A percentile compares a stretch with the other conserved stretches of the same genome.
Conservation (phyloP, 768 basidiomycete species). For the Dacryopinax primogenitus region DNA sequence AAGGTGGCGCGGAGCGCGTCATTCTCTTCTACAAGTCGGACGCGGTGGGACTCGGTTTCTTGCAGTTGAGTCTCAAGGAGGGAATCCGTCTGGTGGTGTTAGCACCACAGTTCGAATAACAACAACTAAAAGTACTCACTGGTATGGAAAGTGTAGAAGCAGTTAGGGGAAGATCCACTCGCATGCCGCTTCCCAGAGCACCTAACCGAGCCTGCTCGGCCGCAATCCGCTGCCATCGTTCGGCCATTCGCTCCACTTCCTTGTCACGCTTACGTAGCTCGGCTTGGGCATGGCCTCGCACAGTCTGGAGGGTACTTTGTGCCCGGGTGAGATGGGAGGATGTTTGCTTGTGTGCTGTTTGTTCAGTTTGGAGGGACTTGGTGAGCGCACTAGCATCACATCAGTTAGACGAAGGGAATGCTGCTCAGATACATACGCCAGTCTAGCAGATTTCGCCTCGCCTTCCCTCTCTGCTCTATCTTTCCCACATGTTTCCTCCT, state of each 20-base stretch:
- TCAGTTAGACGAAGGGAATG: neutral
- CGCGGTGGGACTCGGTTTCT: conserved; percentile 55
- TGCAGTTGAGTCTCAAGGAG: conserved; percentile 56
- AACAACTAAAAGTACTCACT: conserved; percentile 11
- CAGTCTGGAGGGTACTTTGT: conserved; percentile 51
- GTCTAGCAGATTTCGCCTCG: conserved; percentile 56
- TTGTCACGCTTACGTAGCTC: conserved; percentile 75
- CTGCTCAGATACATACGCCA: conserved; percentile 44
- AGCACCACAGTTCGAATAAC: conserved; percentile 20
- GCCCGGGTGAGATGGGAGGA: conserved; percentile 56
- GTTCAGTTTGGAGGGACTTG: conserved; percentile 44
- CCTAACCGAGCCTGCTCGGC: conserved; percentile 54
- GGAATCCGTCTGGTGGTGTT: conserved; percentile 39
- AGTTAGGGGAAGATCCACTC: conserved; percentile 26
- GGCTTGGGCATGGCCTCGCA: conserved; percentile 52
- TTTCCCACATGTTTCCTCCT: conserved; percentile 42
- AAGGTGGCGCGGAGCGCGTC: conserved; percentile 45
- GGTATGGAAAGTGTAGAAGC: neutral
- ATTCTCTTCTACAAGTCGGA: conserved; percentile 53
- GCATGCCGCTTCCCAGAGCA: conserved; percentile 36
- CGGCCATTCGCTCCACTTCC: conserved; percentile 59
- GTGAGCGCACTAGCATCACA: conserved; percentile 35
- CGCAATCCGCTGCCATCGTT: conserved; percentile 59
- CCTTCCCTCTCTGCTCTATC: conserved; percentile 69
- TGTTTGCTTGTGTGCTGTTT: conserved; percentile 59